phyloP scores from a whole-genome alignment of 2,329 filamentous ascomycete species.

The Emmonsia crescens region DNA sequence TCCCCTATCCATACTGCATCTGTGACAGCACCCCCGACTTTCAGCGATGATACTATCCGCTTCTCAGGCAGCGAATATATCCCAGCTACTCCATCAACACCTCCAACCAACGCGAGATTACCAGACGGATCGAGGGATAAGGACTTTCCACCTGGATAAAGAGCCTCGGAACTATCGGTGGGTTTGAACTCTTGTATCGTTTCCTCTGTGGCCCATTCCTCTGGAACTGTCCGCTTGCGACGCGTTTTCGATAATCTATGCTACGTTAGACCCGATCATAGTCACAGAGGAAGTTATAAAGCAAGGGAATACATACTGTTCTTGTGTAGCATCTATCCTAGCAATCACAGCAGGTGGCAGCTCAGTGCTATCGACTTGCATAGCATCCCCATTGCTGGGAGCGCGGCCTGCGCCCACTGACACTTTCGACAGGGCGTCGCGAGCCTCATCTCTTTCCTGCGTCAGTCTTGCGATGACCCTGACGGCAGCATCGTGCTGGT shows the following conservation, averaged over 20 bases:
- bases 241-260: constrained; percentile 71
- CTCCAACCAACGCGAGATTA: constrained; percentile 61
- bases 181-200: constrained; percentile 53
- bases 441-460: constrained; percentile 85
- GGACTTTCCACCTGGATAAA: constrained; percentile 49
- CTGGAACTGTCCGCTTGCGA: constrained; percentile 77
- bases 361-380: constrained; percentile 79
- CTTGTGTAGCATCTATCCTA: constrained; percentile 69
- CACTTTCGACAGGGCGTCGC: constrained; percentile 77
- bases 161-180: constrained; percentile 42
- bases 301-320: constrained; percentile 49
- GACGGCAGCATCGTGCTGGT: constrained; percentile 95
- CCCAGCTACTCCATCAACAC: constrained; percentile 61
- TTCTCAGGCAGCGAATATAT: constrained; percentile 70
- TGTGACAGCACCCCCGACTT: constrained; percentile 56
- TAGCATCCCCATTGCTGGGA: constrained; percentile 60
- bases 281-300: constrained; percentile 1
- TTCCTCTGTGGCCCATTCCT: constrained; percentile 72
- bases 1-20: constrained; percentile 48
- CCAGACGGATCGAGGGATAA: constrained; percentile 50
- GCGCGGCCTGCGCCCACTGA: constrained; percentile 52
- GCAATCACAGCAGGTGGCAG: constrained; percentile 61
- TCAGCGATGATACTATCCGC: constrained; percentile 59
- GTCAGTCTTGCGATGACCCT: constrained; percentile 84
- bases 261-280: constrained; percentile 12